Evolutionary conservation across 2,329 filamentous ascomycete genomes (phyloP).

Genomic region (Hypoxylon sp.): DNA sequence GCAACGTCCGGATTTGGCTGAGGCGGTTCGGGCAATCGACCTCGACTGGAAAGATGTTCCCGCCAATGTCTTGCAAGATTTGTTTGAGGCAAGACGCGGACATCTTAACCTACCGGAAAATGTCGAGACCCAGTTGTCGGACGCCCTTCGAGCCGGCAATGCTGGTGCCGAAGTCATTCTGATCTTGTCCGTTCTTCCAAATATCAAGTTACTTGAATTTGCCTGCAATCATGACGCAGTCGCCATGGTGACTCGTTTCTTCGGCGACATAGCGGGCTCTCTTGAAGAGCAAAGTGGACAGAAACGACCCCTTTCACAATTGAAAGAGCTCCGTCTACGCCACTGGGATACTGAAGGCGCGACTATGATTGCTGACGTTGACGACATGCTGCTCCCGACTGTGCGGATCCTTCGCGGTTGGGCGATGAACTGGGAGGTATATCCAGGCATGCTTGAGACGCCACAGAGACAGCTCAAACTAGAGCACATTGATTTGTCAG

Average conservation of each 20-base stretch:
- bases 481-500: neutral
- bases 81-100: neutral
- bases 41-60: neutral
- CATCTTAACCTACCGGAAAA: neutral
- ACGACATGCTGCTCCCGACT: neutral
- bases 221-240: neutral
- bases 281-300: neutral
- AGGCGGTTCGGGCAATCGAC: neutral
- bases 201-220: neutral
- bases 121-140: neutral
- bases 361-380: neutral
- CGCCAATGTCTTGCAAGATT: neutral
- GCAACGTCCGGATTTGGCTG: neutral
- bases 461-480: neutral
- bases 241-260: neutral
- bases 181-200: neutral
- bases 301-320: neutral
- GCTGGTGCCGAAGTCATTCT: neutral
- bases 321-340: neutral
- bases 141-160: neutral
- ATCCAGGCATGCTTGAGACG: neutral
- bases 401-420: neutral
- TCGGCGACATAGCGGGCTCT: neutral
- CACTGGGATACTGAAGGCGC: neutral
- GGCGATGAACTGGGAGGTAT: neutral